phyloP scores from a whole-genome alignment of 1,139 yeast genomes.

The Yamadazyma siamensis region DNA sequence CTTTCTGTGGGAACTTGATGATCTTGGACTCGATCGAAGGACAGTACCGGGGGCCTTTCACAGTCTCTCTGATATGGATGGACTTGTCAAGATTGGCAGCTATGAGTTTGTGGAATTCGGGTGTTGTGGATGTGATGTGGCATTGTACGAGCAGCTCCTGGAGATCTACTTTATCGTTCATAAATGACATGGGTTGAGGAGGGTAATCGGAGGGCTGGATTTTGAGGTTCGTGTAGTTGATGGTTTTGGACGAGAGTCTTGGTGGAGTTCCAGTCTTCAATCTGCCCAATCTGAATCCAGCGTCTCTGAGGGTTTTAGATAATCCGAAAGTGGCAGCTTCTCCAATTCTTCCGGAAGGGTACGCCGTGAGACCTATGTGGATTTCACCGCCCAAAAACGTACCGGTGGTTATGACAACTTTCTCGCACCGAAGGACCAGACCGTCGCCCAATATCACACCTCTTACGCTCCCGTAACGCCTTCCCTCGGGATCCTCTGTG shows the following conservation, averaged over 20 bases:
- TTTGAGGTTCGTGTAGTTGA: conserved; percentile 57
- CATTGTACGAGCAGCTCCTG: conserved; percentile 62
- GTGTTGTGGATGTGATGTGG: conserved; percentile 76
- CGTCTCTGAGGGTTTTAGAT: conserved; percentile 67
- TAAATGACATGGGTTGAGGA: conserved; percentile 83
- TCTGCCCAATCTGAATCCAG: conserved; percentile 84
- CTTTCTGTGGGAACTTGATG: conserved; percentile 73
- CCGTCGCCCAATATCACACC: conserved; percentile 80
- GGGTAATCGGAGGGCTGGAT: conserved; percentile 79
- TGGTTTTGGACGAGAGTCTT: conserved; percentile 67
- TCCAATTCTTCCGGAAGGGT: conserved; percentile 92
- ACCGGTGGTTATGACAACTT: conserved; percentile 90
- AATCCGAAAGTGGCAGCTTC: conserved; percentile 91
- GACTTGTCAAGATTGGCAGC: conserved; percentile 72
- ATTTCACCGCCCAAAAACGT: conserved; percentile 94
- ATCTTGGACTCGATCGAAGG: conserved; percentile 94
- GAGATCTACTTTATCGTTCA: conserved; percentile 65
- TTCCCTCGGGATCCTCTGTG: conserved; percentile 27
- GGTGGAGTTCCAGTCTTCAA: conserved; percentile 98
- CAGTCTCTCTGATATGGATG: conserved; percentile 89
- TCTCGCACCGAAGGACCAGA: conserved; percentile 51
- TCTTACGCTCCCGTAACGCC: conserved; percentile 42
- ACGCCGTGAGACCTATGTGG: conserved; percentile 76
- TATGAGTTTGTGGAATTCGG: conserved; percentile 67
- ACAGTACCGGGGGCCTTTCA: conserved; percentile 95